These are phyloP conservation scores for Irpex sp. DNA, from an alignment of 1,284 basidiomycete genomes.

Conservation along the genomic window DNA sequence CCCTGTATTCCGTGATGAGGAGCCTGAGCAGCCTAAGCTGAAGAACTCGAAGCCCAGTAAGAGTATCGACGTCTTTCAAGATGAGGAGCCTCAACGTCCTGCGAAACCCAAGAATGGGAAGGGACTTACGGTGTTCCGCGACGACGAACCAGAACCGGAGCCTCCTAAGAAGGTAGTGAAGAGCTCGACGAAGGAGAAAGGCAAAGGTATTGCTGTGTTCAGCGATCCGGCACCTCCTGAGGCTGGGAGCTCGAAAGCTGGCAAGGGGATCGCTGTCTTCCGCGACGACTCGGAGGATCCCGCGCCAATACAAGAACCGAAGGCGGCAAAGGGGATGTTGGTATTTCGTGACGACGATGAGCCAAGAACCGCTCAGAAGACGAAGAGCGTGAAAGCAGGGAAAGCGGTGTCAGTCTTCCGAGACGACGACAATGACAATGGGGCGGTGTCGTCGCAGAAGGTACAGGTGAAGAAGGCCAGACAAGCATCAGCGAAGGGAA, in stretches of 20 bases:
- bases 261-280: slow-evolving; percentile 4
- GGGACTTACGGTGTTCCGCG: neutral
- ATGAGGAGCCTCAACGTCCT: slow-evolving; percentile 18
- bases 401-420: slow-evolving; percentile 7
- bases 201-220: neutral
- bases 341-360: slow-evolving; percentile 2
- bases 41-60: neutral
- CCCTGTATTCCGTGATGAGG: slow-evolving; percentile 3
- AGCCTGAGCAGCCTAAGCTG: neutral
- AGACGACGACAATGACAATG: slow-evolving; percentile 14
- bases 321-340: neutral
- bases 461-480: too few relatives aligned
- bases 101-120: neutral
- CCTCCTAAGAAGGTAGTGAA: neutral
- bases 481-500: neutral
- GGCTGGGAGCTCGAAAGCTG: neutral
- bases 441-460: too few relatives aligned
- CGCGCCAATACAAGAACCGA: slow-evolving; percentile 13
- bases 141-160: neutral
- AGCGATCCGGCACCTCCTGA: neutral
- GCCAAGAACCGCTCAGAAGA: neutral
- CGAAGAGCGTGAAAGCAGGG: slow-evolving; percentile 5
- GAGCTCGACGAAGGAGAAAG: neutral
- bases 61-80: slow-evolving; percentile 3
- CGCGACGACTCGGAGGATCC: slow-evolving; percentile 11